A percentile compares a stretch with the other conserved stretches of the same genome.
Evolutionary conservation across 306 rosid species (phyloP).

Genomic region (Myrica gale): DNA sequence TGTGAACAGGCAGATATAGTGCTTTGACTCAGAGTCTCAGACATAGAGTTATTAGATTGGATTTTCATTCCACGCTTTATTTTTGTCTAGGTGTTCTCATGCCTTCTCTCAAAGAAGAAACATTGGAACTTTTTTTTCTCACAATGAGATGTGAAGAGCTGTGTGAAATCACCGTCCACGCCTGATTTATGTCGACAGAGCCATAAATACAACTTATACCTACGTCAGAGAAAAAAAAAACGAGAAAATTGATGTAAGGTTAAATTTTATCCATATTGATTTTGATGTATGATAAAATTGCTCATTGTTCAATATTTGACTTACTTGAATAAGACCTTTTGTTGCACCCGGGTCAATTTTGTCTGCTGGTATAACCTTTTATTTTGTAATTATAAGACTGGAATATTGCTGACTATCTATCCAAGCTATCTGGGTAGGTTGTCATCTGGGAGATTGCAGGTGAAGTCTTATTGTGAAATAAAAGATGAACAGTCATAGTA

Average conservation of each 20-base stretch:
- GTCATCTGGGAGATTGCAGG: not conserved
- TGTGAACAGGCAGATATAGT: constrained; percentile 1
- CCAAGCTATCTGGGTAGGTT: not conserved
- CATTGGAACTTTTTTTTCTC: not conserved
- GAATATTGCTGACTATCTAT: not conserved
- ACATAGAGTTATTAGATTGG: not conserved
- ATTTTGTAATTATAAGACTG: not conserved
- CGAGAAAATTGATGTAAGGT: too few species aligned
- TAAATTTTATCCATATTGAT: not conserved
- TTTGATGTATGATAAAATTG: not conserved
- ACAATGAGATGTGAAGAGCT: not conserved
- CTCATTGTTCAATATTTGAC: not conserved
- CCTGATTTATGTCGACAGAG: not conserved
- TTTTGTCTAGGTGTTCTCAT: not conserved
- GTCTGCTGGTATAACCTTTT: not conserved
- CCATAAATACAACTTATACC: not conserved
- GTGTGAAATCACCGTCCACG: not conserved
- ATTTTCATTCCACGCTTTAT: too few species aligned
- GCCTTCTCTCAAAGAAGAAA: not conserved
- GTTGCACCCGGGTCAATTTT: not conserved
- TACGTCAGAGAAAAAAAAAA: not conserved
- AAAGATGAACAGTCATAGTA: not conserved
- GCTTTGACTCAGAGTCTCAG: not conserved
- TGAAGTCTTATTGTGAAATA: not conserved
- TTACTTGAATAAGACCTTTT: not conserved